phyloP scores from a whole-genome alignment of 768 basidiomycete species.

The Krasilnikovozyma curviuscula region DNA sequence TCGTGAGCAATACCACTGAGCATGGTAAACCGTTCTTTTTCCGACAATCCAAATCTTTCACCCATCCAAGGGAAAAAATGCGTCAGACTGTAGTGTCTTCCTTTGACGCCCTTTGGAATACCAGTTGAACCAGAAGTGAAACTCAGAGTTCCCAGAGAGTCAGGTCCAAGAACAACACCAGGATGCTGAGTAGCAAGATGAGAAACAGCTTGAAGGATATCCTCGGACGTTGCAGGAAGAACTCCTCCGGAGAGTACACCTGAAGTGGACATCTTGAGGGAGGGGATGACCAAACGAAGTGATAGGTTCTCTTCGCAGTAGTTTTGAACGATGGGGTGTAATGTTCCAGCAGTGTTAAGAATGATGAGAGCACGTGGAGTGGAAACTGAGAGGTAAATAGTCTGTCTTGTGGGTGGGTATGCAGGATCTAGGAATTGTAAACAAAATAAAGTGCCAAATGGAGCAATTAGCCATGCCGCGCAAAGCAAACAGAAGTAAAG shows the following conservation, averaged over 20 bases:
- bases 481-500: not conserved
- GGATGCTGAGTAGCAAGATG: conserved; percentile 51
- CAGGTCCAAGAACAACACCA: conserved; percentile 72
- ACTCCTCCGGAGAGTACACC: conserved; percentile 50
- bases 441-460: not conserved
- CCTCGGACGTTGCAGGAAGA: conserved; percentile 22
- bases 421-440: conserved; percentile 55
- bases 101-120: conserved; percentile 92
- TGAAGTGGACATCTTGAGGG: conserved; percentile 49
- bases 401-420: conserved; percentile 83
- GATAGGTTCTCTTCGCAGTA: conserved; percentile 53
- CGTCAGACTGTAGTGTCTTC: conserved; percentile 84
- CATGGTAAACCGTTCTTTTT: conserved; percentile 83
- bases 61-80: conserved; percentile 99
- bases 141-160: conserved; percentile 78
- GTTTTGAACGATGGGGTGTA: conserved; percentile 60
- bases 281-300: conserved; percentile 79
- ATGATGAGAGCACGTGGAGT: conserved; percentile 78
- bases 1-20: conserved; percentile 97
- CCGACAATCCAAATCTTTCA: conserved; percentile 52
- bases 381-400: conserved; percentile 77
- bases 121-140: conserved; percentile 97
- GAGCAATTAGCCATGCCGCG: not conserved
- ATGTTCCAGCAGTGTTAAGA: conserved; percentile 69
- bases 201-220: conserved; percentile 39